A percentile compares a stretch with the other conserved stretches of the same genome.
Conservation (phyloP, 495 filamentous ascomycete species). For the Hyaloscypha hepaticicola region DNA sequence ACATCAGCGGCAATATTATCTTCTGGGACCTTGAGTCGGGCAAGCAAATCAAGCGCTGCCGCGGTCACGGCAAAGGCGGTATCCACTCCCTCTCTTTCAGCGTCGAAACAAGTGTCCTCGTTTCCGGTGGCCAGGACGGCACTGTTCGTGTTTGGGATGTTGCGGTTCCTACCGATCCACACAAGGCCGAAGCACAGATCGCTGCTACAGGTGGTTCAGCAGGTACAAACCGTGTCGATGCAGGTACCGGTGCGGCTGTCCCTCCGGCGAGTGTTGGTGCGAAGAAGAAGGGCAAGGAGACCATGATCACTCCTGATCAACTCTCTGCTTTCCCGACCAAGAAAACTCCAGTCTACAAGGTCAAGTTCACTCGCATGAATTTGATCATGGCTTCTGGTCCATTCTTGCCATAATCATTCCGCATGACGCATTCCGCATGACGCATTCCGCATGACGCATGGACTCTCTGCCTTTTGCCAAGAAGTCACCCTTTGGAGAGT, state of each 20-base stretch:
- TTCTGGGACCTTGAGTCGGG: constrained; percentile 90
- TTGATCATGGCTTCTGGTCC: constrained; percentile 77
- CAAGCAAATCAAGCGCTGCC: constrained; percentile 82
- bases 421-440: not conserved
- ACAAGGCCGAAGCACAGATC: constrained; percentile 41
- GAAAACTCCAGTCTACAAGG: constrained; percentile 92
- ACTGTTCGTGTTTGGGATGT: constrained; percentile 95
- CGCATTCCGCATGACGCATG: no score
- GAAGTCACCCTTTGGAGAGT: no score
- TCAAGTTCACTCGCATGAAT: constrained; percentile 91
- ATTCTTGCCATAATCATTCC: not conserved
- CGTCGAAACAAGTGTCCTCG: constrained; percentile 82
- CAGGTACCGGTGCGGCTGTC: constrained; percentile 33
- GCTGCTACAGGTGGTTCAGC: constrained; percentile 50
- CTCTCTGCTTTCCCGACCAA: constrained; percentile 92
- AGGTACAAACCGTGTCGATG: constrained; percentile 48
- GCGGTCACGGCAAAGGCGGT: constrained; percentile 89
- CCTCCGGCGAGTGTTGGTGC: constrained; percentile 47
- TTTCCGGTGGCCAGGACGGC: constrained; percentile 86
- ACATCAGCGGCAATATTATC: constrained; percentile 79
- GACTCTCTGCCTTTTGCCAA: no score
- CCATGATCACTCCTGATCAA: constrained; percentile 87
- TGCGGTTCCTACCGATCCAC: constrained; percentile 54
- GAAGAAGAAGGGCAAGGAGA: constrained; percentile 88
- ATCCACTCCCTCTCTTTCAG: constrained; percentile 92